Evolutionary conservation across 352 stramenopile species (phyloP).

Genomic region (Phytophthora palmivora): DNA sequence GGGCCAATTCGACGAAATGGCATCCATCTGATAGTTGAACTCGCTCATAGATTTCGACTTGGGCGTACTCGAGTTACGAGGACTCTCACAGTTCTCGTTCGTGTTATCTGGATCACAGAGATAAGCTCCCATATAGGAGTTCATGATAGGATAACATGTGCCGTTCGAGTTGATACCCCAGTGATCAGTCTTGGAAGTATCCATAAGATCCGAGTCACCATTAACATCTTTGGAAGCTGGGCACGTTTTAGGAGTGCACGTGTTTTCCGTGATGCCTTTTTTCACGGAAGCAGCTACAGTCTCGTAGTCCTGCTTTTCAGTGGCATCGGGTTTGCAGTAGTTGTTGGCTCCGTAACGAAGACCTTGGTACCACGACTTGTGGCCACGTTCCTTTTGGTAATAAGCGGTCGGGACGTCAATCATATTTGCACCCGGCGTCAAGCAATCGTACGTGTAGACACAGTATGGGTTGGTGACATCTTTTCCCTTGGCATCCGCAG

Average conservation of each 20-base stretch:
- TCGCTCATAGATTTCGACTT: slow-evolving; percentile 64
- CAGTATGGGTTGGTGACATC: slow-evolving; percentile 44
- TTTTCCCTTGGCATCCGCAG: slow-evolving; percentile 26
- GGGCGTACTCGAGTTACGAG: slow-evolving; percentile 44
- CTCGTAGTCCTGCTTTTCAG: slow-evolving; percentile 49
- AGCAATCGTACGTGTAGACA: slow-evolving; percentile 56
- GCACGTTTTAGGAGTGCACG: slow-evolving; percentile 47
- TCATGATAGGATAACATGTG: slow-evolving; percentile 48
- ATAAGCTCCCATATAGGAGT: slow-evolving; percentile 58
- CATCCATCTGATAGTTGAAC: slow-evolving; percentile 80
- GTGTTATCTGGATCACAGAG: slow-evolving; percentile 68
- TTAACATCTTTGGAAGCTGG: slow-evolving; percentile 63
- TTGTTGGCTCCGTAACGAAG: slow-evolving; percentile 71
- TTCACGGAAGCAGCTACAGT: slow-evolving; percentile 55
- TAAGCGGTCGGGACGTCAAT: slow-evolving; percentile 55
- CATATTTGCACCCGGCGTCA: slow-evolving; percentile 52
- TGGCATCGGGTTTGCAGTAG: slow-evolving; percentile 43
- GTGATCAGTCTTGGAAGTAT: slow-evolving; percentile 41
- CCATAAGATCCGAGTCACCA: slow-evolving; percentile 48
- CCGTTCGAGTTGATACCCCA: slow-evolving; percentile 71
- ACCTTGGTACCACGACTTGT: slow-evolving; percentile 74
- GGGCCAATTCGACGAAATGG: slow-evolving; percentile 69
- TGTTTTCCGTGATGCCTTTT: slow-evolving; percentile 59
- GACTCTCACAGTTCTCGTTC: slow-evolving; percentile 45
- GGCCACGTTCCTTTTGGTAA: slow-evolving; percentile 48